Conservation (phyloP, 208 protist genomes). For the Acanthamoeba pearcei region DNA sequence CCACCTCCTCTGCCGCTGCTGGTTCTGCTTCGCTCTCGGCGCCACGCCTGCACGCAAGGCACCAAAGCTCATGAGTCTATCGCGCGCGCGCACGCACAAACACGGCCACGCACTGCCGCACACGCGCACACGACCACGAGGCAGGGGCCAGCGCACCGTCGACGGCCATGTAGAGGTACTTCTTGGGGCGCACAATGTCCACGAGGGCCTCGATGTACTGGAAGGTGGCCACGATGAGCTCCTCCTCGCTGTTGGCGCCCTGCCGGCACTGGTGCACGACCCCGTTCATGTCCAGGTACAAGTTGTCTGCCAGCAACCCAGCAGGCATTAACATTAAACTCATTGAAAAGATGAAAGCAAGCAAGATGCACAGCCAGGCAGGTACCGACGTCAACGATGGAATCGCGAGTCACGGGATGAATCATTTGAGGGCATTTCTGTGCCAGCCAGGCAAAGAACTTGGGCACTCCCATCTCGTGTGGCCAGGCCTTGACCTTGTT, state of each 20-base stretch:
- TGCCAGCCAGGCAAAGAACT: conserved; percentile 97
- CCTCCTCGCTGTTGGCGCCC: conserved; percentile 88
- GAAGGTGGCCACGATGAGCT: conserved; percentile 97
- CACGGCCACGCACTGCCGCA: neutral
- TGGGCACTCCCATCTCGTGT: conserved; percentile 82
- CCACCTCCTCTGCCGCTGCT: conserved; percentile 98
- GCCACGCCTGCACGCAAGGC: conserved; percentile 92
- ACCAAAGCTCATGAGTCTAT: too few relatives aligned
- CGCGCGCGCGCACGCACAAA: neutral
- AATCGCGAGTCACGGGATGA: conserved; percentile 77
- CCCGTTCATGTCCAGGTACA: conserved; percentile 72
- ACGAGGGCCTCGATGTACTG: conserved; percentile 98
- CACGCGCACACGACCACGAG: too few relatives aligned
- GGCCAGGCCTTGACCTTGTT: too few relatives aligned
- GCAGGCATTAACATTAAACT: neutral
- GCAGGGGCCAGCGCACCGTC: conserved; percentile 93
- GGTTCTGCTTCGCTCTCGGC: conserved; percentile 99
- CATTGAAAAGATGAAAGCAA: neutral
- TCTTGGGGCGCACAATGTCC: conserved; percentile 95
- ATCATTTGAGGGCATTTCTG: conserved; percentile 97
- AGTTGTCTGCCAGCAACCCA: conserved; percentile 36
- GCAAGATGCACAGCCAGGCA: neutral
- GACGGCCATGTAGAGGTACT: conserved; percentile 97
- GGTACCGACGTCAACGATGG: conserved; percentile 42
- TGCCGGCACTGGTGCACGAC: conserved; percentile 94